Evolutionary conservation across 345 rosid genomes (phyloP).

Genomic region (Populus alba): DNA sequence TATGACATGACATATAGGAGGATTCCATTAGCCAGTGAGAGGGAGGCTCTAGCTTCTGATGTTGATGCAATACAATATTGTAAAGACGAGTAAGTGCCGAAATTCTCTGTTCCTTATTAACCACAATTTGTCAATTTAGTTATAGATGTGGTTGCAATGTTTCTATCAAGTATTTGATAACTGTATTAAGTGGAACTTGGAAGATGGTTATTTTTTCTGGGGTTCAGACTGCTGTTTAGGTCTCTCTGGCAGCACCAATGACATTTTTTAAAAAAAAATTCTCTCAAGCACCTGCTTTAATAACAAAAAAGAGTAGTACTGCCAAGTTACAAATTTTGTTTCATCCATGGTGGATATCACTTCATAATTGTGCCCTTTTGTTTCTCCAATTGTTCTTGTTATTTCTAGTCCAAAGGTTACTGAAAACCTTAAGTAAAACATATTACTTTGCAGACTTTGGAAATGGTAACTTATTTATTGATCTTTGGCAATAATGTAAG

Average conservation of each 20-base stretch:
- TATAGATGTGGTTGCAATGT: constrained; percentile 5
- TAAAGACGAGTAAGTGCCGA: constrained; percentile 67
- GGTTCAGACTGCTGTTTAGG: constrained; percentile 5
- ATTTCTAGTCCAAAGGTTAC: background rate
- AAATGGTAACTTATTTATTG: background rate
- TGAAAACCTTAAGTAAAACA: background rate
- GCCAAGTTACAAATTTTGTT: background rate
- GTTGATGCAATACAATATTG: constrained; percentile 76
- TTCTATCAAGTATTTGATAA: constrained; percentile 5
- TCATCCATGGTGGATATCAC: background rate
- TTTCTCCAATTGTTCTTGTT: background rate
- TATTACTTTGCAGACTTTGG: background rate
- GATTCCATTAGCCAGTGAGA: constrained; percentile 94
- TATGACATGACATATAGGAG: constrained; percentile 68
- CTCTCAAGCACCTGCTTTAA: background rate
- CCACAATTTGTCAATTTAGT: background rate
- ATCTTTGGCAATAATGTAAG: background rate
- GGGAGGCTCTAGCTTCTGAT: constrained; percentile 84
- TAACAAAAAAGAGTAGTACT: background rate
- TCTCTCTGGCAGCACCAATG: background rate
- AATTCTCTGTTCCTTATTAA: constrained; percentile 1
- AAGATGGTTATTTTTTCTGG: background rate
- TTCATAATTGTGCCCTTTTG: background rate
- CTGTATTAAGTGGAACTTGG: constrained; percentile 1
- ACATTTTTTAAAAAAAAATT: background rate